Base-by-base conservation (phyloP, 495 filamentous ascomycete species). In the Penicillium odoratum region DNA sequence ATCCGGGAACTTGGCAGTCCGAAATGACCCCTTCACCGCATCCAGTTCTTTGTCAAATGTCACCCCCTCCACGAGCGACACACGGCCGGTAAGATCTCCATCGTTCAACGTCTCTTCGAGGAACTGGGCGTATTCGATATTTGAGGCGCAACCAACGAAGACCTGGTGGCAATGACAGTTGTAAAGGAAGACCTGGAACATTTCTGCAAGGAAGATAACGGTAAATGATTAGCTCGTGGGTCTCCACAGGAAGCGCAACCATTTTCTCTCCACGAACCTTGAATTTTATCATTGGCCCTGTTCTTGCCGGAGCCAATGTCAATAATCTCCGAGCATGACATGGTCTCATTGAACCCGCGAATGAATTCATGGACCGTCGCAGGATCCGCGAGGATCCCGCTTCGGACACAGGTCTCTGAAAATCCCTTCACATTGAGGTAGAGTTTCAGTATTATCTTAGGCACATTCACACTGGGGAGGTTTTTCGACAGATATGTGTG, bases 161-260 rank as follows among this genome's bases (percentile, higher is more conserved):
- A 95, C 85, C 58, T 92, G 90, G 62, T 88, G 88, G 72, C 91
- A 95, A 69, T 91, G 89, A 64, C 78, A 82, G 63, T 93, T 82
- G 73, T 84, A 78, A 48, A 86, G 65, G 69, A 85, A 77, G 28
- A 85, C 69, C 82, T 83, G 85, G 77, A 81, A 90, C 61, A 74
- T 84, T 77, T 92, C 91, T 93, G 73, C 13, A 55, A 33, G 44
- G 47, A 52, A 60, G 38, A 49, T 45, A 58, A 51, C 54, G 57
- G 31, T 51, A 40, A 55, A 55, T 48, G 51, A 53, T 55, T 38
- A 56, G 54, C 53, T 51, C 30, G 29, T 31, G 48, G 26, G 38
- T 26, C 28, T 53, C 50, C 40, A 55, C 44, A 48, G 30, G 5
- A 40, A 16, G 51, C 43, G 16, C 48, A 28, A 18, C 11, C 21